Evolutionary conservation across 345 rosid genomes (phyloP), one percentile per base, ranked within the genome.

Genomic region (Ailanthus altissimus): DNA sequence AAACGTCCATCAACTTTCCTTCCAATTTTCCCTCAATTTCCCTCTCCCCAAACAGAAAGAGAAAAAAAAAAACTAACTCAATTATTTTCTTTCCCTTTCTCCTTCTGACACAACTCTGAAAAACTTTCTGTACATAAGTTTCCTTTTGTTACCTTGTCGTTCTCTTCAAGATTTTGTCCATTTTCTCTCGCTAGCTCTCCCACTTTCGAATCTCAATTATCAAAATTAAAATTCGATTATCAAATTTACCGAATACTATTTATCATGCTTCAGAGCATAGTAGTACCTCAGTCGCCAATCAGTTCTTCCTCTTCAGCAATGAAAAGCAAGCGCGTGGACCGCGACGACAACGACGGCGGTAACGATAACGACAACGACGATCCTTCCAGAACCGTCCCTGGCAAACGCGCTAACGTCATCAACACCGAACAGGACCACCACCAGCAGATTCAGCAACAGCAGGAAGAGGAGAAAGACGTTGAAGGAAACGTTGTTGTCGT

Each of bases 191-290:
- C 75, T 84, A 74, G 78, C 78, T 84, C 77, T 77, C 77, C 67
- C 42, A 67, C 60, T 83, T 82, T 83, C 81, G 86, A 81, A 86
- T 85, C 87, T 87, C 79, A 32, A 53, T 50, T 46, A 46, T 61
- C 53, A 32, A 23, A 8, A 20, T 7, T 25, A 62, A 20, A 47
- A 26, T 36, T 36, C 45, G 14, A 16, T 62, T 45, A 15, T 2
- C 16, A 32, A 32, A 32, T 32, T 32, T 32, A 32, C 38, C 38
- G 38, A 32, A 32, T 32, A 32, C 9, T 6, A 2, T 32, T 79
- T 83, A 87, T 85, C 86, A 91, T 91, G 94, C 85, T 90, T 81
- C 91, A 83, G 57, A 87, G 89, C 82, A 81, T 87, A 59, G 78
- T 87, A 51, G 79, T 85, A 50, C 83, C 87, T 78, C 90, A 82